Evolutionary conservation across 495 filamentous ascomycete species (phyloP), one percentile per base, ranked within the genome.

Genomic region (Acidiella bohemica): DNA sequence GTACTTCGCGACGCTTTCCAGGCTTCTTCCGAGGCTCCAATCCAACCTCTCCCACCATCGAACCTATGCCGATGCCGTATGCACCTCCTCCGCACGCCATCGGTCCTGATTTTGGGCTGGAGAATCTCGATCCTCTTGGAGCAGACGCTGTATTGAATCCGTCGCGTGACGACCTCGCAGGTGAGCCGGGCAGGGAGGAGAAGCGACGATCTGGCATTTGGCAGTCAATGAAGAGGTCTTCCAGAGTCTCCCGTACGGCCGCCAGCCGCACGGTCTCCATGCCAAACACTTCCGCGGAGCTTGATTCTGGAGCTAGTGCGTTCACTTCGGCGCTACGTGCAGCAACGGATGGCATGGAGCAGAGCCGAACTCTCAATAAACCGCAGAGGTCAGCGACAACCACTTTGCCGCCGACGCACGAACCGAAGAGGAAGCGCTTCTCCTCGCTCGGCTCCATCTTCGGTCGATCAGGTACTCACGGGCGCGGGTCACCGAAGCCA

Each of bases 351-450:
- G 12, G 16, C 16, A 13, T 19, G 2, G 10, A 13, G n/a, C 4
- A 32, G 16, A 14, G 3, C 1, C 17, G 27, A 20, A 45, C 23
- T 6, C 18, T 37, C 1, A 41, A 50, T 25, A 50, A 45, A 28
- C 32, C 27, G 6, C 43, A 46, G 20, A 22, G 47, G 12, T 17
- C 47, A 24, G 46, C 20, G 34, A 27, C 36, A 4, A 19, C 47
- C 18, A 20, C 31, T 13, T 32, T 25, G 14, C 36, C 38, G 17
- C 23, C 14, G 22, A 39, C 46, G 17, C n/a, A n/a, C n/a, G 59
- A 61, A 27, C 32, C 53, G 13, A 54, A 60, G 12, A 70, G 68
- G 57, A 72, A 70, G 25, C 53, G 66, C 21, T 68, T 70, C 38
- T 70, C 66, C 1, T 53, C 54, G 9, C 47, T 70, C 20, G 59